Base-by-base conservation (phyloP, 306 rosid genomes). In the Cucurbita ficifolia region DNA sequence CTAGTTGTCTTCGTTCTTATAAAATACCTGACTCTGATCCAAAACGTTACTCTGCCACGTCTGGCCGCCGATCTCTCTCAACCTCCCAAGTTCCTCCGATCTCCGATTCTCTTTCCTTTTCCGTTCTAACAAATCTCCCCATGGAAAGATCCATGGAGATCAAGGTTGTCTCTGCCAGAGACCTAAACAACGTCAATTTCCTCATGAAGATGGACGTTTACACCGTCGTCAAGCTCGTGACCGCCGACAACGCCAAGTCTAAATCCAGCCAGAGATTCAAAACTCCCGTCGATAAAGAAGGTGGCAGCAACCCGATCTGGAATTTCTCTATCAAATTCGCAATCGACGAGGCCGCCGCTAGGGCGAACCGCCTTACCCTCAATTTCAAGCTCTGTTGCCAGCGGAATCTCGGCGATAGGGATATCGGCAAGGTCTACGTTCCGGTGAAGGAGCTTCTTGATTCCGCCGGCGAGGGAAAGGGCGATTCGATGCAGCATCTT, bases 201-300 rank as follows among this genome's bases (percentile, higher is more conserved):
- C 33, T 94, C n/a, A 79, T 88, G 50, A 89, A 94, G 80, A 90
- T 90, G 96, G 86, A 87, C 43, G 96, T 83, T 0, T 90, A 85
- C 85, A 95, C 79, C 38, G 89, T 85, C 80, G 85, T 87, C 54
- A 77, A 85, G 36, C 50, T 46, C 50, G 14, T 46, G 0, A 14
- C 50, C 50, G 4, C 50, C 50, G 50, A 11, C 50, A 46, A 39
- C 0, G 42, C 5, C 42, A 39, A 39, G 5, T 7, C 42, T 4
- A 39, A 46, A 46, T 46, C 50, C 14, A 14, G 8, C 14, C 50
- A 46, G 50, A 46, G 12, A 46, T 46, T 46, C 50, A 46, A 46
- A 46, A 46, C 50, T 10, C 50, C 50, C 14, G 50, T 46, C 50
- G 50, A 46, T 14, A 46, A 2, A 10, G 10, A 46, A 12, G 50